Evolutionary conservation across 257 asterid species (phyloP).

Genomic region (Scutellaria minor): DNA sequence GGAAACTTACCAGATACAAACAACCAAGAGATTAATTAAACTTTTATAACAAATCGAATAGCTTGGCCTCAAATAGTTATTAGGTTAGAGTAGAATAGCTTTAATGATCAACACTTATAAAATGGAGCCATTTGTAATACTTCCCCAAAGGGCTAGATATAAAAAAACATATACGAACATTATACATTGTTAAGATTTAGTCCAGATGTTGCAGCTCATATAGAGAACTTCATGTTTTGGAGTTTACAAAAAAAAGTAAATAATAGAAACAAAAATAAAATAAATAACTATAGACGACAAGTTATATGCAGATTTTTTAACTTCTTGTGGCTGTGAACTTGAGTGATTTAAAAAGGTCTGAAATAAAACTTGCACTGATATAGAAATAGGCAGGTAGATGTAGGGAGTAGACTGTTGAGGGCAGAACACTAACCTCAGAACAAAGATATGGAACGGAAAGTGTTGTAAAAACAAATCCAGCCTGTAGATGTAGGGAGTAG

Average conservation of each 20-base stretch:
- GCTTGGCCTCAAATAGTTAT: not conserved
- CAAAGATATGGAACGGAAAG: conserved; percentile 94
- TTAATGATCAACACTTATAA: not conserved
- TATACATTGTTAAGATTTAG: not conserved
- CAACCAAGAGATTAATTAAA: no score
- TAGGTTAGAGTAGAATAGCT: not conserved
- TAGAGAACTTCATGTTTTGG: not conserved
- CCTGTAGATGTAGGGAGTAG: no score
- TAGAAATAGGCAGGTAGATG: conserved; percentile 12
- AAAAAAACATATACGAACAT: not conserved
- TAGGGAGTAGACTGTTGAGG: conserved; percentile 18
- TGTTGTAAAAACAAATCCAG: conserved; percentile 88
- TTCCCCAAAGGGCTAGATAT: not conserved
- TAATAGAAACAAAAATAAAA: not conserved
- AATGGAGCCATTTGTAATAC: not conserved
- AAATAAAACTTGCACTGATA: conserved; percentile 8
- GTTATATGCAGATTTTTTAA: not conserved
- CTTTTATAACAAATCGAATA: no score
- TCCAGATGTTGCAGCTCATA: not conserved
- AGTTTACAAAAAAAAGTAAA: not conserved
- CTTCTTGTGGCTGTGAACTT: conserved; percentile 1
- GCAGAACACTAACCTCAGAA: conserved; percentile 69
- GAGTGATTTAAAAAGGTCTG: conserved; percentile 1
- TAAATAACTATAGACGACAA: not conserved
- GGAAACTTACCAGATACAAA: no score